A percentile compares a stretch with the other conserved stretches of the same genome.
Evolutionary conservation across 129 eudicot genomes (phyloP).

Genomic region (Escallonia rubra): DNA sequence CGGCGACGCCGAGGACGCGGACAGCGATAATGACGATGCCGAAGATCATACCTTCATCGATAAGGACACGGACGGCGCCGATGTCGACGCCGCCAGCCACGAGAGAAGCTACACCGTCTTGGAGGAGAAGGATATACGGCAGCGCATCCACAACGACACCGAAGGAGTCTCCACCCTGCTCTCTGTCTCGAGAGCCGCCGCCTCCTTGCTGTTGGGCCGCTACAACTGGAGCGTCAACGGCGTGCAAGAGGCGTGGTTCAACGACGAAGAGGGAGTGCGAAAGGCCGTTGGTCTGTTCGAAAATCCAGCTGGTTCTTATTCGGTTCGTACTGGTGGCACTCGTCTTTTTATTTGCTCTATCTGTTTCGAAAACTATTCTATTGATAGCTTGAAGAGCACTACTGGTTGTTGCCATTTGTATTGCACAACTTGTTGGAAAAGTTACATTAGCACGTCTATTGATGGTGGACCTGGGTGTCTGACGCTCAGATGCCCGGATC

Average conservation of each 20-base stretch:
- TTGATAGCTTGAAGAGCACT: slow-evolving; percentile 1
- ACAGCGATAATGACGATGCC: too few species aligned
- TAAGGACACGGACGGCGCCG: too few species aligned
- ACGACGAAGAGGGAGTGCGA: slow-evolving; percentile 41
- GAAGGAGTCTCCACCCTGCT: background rate
- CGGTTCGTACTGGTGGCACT: too few species aligned
- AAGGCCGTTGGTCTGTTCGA: slow-evolving; percentile 31
- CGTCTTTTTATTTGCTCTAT: slow-evolving; percentile 27
- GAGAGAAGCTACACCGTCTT: too few species aligned
- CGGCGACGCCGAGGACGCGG: too few species aligned
- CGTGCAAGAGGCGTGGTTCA: slow-evolving; percentile 57
- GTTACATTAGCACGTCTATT: slow-evolving; percentile 27
- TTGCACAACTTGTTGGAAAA: slow-evolving; percentile 40
- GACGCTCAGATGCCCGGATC: slow-evolving; percentile 38
- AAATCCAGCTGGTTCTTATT: slow-evolving; percentile 6
- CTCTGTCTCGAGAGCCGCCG: slow-evolving; percentile 13
- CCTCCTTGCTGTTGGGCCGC: slow-evolving; percentile 19
- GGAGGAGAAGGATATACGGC: too few species aligned
- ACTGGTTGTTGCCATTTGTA: slow-evolving; percentile 38
- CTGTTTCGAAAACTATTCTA: slow-evolving; percentile 27
- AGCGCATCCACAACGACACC: too few species aligned
- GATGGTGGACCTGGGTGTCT: slow-evolving; percentile 56
- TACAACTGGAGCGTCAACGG: slow-evolving; percentile 34
- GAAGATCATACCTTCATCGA: too few species aligned
- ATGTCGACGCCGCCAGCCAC: too few species aligned